Percentiles rank a stretch among this genome's conserved stretches.
These are phyloP conservation scores for Geranium rotundifolium DNA, from an alignment of 345 rosid genomes.

Conservation along the genomic window DNA sequence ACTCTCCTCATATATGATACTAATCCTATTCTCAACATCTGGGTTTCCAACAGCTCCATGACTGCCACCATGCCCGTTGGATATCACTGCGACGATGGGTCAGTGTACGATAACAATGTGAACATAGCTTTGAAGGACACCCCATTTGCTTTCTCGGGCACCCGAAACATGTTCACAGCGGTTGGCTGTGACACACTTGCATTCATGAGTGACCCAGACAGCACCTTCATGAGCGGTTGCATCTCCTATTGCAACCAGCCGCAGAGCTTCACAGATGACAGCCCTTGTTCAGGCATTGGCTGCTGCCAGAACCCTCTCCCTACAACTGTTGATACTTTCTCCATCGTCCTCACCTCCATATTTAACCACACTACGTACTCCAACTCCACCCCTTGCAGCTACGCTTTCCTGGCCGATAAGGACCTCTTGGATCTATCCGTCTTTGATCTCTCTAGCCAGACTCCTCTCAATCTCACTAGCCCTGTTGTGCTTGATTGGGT, in stretches of 20 bases:
- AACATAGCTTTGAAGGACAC: fast-evolving
- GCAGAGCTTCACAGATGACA: not conserved
- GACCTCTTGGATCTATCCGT: not conserved
- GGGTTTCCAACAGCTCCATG: constrained; percentile 6
- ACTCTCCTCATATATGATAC: not conserved
- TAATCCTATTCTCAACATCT: not conserved
- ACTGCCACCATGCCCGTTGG: not conserved
- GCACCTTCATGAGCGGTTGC: constrained; percentile 6
- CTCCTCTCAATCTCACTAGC: not conserved
- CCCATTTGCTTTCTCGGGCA: constrained; percentile 9
- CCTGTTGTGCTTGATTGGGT: not conserved
- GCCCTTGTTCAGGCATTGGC: constrained; percentile 17
- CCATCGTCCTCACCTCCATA: not conserved
- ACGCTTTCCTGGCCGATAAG: constrained; percentile 3
- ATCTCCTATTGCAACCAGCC: not conserved
- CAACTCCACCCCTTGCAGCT: constrained; percentile 9
- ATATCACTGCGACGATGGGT: constrained; percentile 3
- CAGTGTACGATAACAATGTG: fast-evolving
- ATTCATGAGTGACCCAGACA: not conserved
- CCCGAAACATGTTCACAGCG: constrained; percentile 16
- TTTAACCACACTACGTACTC: not conserved
- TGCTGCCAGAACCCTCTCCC: constrained; percentile 21
- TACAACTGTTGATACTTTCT: not conserved
- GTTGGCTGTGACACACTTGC: constrained; percentile 15
- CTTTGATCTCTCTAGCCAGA: not conserved